Base-by-base conservation (phyloP, 2,329 filamentous ascomycete genomes). In the Sporothrix curviconia region DNA sequence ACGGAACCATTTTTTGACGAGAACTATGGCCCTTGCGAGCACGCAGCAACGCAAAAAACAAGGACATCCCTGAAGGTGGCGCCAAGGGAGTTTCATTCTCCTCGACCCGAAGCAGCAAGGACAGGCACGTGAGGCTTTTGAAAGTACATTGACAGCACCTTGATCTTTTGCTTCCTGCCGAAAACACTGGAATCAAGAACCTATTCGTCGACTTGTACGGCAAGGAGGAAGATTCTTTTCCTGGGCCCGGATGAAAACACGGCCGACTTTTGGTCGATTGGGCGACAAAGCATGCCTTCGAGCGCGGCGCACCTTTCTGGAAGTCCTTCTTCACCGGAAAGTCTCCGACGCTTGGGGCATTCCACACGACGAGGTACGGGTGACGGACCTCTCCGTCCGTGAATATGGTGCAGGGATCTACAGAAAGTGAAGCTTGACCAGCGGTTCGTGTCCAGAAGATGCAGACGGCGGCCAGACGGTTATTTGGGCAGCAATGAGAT, bases 271-370 rank as follows among this genome's bases (percentile, higher is more conserved):
- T n/a, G n/a, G 94, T 99, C 53, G 86, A 99, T 74, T 99, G 94
- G 94, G 94, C 94, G n/a, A 99, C 94, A 1, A 87, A 94, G 72
- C 94, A 99, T 72, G 94, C 94, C 60, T 84, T 90, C 54, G 77
- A 78, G 61, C 86, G 94, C 65, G 91, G 91, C 46, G 94, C 94
- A 4, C 90, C 91, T 28, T 99, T 92, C 90, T 99, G 94, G 94
- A 99, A 99, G 80, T 99, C 94, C 0, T 99, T 99, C 83, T 99
- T 99, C 80, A 99, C 94, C 2, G 94, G 94, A 68, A 99, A 99
- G 81, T 96, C 90, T 65, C 94, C 91, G 55, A 94, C 89, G 73
- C 82, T 99, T 14, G 94, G 94, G 94, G 94, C 69, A 99, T 99
- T 65, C 94, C 94, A 37, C 94, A 99, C 73, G 94, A 99, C 71